Evolutionary conservation across 805 yeast species (phyloP), one percentile per base, ranked within the genome.

Genomic region (Barnettozyma botsteinii): DNA sequence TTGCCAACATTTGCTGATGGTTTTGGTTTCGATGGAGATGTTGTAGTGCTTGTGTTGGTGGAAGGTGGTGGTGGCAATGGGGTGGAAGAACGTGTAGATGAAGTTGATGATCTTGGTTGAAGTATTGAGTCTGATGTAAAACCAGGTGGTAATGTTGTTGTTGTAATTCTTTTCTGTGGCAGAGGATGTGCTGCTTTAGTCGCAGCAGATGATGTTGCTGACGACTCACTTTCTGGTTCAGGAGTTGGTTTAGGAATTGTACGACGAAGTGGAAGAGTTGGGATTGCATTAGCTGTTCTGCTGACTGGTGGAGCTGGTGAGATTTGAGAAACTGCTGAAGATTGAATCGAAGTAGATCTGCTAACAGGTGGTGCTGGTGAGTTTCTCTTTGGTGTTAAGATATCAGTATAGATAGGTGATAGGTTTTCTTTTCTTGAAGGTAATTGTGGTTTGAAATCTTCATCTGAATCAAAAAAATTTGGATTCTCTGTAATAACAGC

Each of bases 141-240:
- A 0, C 70, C 69, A 7, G 70, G 70, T 22, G 70, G 70, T 5
- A 63, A 52, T 1, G 46, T 21, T 13, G 48, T 25, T 12, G 24
- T 31, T 4, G 42, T 30, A n/a, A 18, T n/a, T 35, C 37, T 35
- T 19, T 26, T 27, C 17, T 19, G 37, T 26, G 37, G 37, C 13
- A 31, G 37, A 3, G 52, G 38, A n/a, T n/a, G n/a, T 37, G 57
- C 60, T 32, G 55, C 53, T 10, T 64, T 63, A 2, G 51, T 9
- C 13, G 40, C 22, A 13, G 42, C 15, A 15, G 37, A 12, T 13
- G 38, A 31, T 18, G 36, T 38, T 13, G 31, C 19, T 10, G 35
- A 34, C 5, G 31, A n/a, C 10, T 14, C 6, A 14, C n/a, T 23
- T 3, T n/a, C n/a, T n/a, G n/a, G n/a, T n/a, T n/a, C n/a, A n/a